Conservation (phyloP, 2,329 filamentous ascomycete genomes). For the Endothia cerciana region DNA sequence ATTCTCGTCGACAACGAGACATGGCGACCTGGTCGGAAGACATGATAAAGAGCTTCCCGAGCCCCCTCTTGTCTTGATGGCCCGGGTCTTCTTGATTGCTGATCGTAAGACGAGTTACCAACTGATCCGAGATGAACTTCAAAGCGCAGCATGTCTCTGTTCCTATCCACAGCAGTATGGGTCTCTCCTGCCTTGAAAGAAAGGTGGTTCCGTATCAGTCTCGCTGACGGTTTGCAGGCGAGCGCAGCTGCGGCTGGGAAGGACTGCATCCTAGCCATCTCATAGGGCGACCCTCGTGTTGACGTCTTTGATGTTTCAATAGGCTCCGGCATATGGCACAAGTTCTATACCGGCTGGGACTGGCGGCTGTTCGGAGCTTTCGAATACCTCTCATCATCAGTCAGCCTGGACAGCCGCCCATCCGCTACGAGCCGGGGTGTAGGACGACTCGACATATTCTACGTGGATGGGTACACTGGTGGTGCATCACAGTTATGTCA, state of each 20-base stretch:
- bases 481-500: background rate
- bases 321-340: conserved; percentile 5
- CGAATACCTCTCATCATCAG: background rate
- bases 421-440: background rate
- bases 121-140: background rate
- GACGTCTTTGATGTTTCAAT: background rate
- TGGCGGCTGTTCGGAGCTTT: conserved; percentile 3
- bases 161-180: background rate
- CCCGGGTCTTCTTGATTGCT: background rate
- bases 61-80: background rate
- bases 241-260: background rate
- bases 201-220: background rate
- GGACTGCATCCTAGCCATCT: conserved; percentile 2
- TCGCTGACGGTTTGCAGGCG: background rate
- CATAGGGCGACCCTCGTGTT: conserved; percentile 5
- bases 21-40: background rate
- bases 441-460: background rate
- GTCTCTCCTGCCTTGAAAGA: background rate
- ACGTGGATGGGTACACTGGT: background rate
- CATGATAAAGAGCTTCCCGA: too few species aligned
- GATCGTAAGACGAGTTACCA: background rate
- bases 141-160: background rate
- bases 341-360: conserved; percentile 14
- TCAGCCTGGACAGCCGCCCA: background rate
- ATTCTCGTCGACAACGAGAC: background rate